Evolutionary conservation across 2,329 filamentous ascomycete genomes (phyloP).

Genomic region (Rutstroemia sp.): DNA sequence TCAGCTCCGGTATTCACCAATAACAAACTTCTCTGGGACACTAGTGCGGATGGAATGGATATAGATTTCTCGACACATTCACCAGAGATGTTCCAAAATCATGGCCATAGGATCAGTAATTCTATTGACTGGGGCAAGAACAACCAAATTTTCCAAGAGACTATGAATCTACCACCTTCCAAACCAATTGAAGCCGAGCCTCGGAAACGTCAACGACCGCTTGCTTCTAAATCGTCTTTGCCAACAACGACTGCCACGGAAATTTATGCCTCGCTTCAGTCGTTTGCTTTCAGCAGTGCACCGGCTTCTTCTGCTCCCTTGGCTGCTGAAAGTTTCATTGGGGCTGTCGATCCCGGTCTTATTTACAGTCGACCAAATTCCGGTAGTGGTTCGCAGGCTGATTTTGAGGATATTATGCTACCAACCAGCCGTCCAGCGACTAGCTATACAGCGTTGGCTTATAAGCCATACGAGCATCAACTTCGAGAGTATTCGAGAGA

Average conservation of each 20-base stretch:
- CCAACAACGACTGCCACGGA: conserved; percentile 13
- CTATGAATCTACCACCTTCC: conserved; percentile 19
- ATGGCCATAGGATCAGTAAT: conserved; percentile 39
- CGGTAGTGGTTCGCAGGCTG: conserved; percentile 14
- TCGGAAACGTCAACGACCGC: conserved; percentile 36
- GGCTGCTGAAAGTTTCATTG: conserved; percentile 37
- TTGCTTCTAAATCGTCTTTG: conserved; percentile 37
- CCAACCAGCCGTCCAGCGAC: conserved; percentile 24
- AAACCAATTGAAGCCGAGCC: conserved; percentile 16
- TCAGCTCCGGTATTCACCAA: conserved; percentile 39
- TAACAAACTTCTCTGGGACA: conserved; percentile 46
- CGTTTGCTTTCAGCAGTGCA: conserved; percentile 33
- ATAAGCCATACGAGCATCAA: conserved; percentile 29
- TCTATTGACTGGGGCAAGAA: conserved; percentile 52
- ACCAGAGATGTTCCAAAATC: conserved; percentile 20
- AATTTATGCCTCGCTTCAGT: conserved; percentile 37
- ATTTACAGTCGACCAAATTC: conserved; percentile 41
- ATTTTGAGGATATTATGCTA: conserved; percentile 21
- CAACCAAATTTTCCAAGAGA: conserved; percentile 48
- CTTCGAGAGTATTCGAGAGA: conserved; percentile 26
- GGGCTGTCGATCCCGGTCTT: conserved; percentile 52
- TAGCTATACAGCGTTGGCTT: conserved; percentile 20
- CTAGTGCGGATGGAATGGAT: conserved; percentile 48
- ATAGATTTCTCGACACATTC: conserved; percentile 46
- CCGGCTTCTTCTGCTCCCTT: conserved; percentile 44